Evolutionary conservation across 768 basidiomycete genomes (phyloP).

Genomic region (Pisolithus orientalis): DNA sequence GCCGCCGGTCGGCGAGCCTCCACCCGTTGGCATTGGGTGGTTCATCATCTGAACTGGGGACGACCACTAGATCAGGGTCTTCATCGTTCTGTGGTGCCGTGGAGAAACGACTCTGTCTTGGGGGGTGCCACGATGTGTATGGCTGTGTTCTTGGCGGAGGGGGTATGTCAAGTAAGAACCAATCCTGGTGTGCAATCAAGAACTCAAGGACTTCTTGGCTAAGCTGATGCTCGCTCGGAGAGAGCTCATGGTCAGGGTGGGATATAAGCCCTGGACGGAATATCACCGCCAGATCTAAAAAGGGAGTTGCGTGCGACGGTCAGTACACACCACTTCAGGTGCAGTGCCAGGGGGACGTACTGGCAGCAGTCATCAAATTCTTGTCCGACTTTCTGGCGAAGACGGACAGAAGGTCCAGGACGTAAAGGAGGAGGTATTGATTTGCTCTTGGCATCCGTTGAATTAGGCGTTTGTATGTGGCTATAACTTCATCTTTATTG

Average conservation of each 20-base stretch:
- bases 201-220: constrained; percentile 92
- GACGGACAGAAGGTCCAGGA: constrained; percentile 91
- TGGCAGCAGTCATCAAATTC: constrained; percentile 94
- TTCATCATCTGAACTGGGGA: constrained; percentile 45
- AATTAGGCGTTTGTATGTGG: constrained; percentile 81
- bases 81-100: constrained; percentile 27
- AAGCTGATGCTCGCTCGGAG: constrained; percentile 77
- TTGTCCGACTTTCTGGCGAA: constrained; percentile 87
- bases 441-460: constrained; percentile 80
- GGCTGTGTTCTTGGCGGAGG: constrained; percentile 47
- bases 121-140: constrained; percentile 23
- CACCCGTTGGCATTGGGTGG: constrained; percentile 43
- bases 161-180: constrained; percentile 87
- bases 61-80: constrained; percentile 39
- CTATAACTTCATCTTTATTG: constrained; percentile 66
- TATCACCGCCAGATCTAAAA: constrained; percentile 87
- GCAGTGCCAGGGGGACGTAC: constrained; percentile 41
- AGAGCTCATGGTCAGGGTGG: constrained; percentile 82
- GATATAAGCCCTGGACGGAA: constrained; percentile 95
- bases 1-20: constrained; percentile 42
- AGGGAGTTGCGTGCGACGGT: neutral
- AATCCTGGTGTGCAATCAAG: constrained; percentile 92
- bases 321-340: neutral
- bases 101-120: constrained; percentile 5
- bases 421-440: constrained; percentile 94